Percentiles rank a stretch among this genome's conserved stretches.
These are phyloP conservation scores for Tolypocladium guangdongense DNA, from an alignment of 2,329 filamentous ascomycete genomes.

Conservation along the genomic window DNA sequence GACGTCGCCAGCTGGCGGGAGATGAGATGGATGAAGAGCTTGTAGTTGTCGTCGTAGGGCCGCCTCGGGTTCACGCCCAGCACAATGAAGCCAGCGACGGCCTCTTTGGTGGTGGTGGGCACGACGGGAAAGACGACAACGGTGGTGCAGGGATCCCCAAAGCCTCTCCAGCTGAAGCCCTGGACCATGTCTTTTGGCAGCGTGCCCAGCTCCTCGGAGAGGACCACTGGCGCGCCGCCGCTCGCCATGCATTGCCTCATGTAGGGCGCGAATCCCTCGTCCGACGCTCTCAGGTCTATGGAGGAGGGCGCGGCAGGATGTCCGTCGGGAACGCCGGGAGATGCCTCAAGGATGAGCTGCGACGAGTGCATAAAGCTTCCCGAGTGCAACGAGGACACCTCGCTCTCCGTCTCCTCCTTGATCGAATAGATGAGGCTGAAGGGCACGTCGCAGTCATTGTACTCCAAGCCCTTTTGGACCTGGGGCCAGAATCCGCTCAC, in stretches of 20 bases:
- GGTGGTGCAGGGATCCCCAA: slow-evolving; percentile 57
- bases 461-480: slow-evolving; percentile 57
- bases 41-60: slow-evolving; percentile 72
- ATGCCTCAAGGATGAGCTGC: slow-evolving; percentile 59
- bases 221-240: slow-evolving; percentile 52
- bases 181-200: slow-evolving; percentile 54
- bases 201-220: slow-evolving; percentile 56
- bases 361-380: slow-evolving; percentile 51
- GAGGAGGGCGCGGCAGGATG: slow-evolving; percentile 49
- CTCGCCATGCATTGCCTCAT: slow-evolving; percentile 65
- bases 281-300: slow-evolving; percentile 59
- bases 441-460: slow-evolving; percentile 65
- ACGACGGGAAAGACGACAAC: slow-evolving; percentile 72
- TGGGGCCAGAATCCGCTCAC: slow-evolving; percentile 64
- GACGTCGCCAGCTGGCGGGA: slow-evolving; percentile 69
- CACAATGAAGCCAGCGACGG: slow-evolving; percentile 66
- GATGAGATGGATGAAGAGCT: slow-evolving; percentile 63
- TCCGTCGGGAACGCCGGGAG: slow-evolving; percentile 53
- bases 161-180: slow-evolving; percentile 59
- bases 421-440: slow-evolving; percentile 71
- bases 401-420: slow-evolving; percentile 58
- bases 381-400: slow-evolving; percentile 61
- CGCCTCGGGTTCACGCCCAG: slow-evolving; percentile 69
- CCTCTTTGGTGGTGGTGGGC: slow-evolving; percentile 59
- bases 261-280: slow-evolving; percentile 64